These are phyloP conservation scores for Staphylotrichum tortipilum DNA, from an alignment of 495 filamentous ascomycete species.

Conservation along the genomic window DNA sequence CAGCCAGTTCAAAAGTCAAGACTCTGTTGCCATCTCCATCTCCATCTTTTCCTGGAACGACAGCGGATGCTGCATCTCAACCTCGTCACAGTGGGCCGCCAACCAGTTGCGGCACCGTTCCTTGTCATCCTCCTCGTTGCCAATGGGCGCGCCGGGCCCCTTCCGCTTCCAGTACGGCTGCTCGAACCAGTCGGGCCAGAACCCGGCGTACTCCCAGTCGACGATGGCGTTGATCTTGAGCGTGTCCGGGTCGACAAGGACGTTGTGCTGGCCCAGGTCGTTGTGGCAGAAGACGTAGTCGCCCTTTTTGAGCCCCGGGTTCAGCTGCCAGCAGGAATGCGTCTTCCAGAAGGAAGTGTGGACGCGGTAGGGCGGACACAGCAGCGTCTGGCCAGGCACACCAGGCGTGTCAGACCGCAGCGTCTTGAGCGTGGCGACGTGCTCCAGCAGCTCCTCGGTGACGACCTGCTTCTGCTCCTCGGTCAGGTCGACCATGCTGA, in stretches of 20 bases:
- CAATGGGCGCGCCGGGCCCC: no score
- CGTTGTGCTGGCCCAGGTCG: slow-evolving; percentile 5
- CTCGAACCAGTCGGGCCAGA: slow-evolving; percentile 1
- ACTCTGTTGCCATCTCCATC: no score
- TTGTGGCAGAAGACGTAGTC: slow-evolving; percentile 1
- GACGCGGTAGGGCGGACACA: slow-evolving; percentile 2
- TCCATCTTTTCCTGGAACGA: no score
- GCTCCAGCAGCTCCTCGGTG: background rate
- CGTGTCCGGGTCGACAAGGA: slow-evolving; percentile 7
- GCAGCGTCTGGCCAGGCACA: background rate
- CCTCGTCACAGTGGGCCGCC: no score
- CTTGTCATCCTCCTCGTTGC: no score
- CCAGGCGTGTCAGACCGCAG: background rate
- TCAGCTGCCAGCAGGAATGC: no score
- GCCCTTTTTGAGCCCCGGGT: background rate
- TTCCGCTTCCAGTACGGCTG: no score
- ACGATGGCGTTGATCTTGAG: slow-evolving; percentile 7
- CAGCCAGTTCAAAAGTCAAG: no score
- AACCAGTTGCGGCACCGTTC: no score
- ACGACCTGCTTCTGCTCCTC: background rate
- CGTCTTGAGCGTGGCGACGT: background rate
- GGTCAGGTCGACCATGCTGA: background rate
- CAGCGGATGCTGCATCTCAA: no score
- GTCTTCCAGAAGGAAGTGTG: no score
- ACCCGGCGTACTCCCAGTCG: slow-evolving; percentile 2